phyloP scores from a whole-genome alignment of 257 asterid genomes.

The Penstemon davidsonii region DNA sequence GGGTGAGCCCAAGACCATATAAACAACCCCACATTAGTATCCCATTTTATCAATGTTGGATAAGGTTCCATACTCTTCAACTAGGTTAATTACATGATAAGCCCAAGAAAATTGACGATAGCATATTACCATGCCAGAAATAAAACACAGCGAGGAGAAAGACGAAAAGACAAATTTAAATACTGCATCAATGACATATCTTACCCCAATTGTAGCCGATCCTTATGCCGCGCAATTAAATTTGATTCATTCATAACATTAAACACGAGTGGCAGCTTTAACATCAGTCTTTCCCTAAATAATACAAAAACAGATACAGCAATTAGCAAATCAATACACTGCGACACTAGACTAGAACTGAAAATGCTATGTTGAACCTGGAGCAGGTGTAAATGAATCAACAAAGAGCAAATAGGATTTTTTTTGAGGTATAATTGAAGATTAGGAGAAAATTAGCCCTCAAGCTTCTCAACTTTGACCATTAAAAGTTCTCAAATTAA shows the following conservation, averaged over 20 bases:
- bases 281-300: constrained; percentile 54
- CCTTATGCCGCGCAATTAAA: constrained; percentile 8
- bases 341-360: no score
- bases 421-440: not conserved
- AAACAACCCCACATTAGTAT: not conserved
- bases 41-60: not conserved
- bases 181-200: constrained; percentile 17
- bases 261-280: constrained; percentile 65
- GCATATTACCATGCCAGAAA: not conserved
- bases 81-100: no score
- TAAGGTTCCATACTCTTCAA: no score
- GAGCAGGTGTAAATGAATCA: not conserved
- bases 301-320: not conserved
- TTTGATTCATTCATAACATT: constrained; percentile 27
- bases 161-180: not conserved
- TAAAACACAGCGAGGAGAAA: not conserved
- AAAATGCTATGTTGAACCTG: not conserved
- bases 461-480: not conserved
- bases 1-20: not conserved
- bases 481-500: not conserved
- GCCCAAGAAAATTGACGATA: no score
- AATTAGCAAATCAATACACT: constrained; percentile 1
- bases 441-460: not conserved
- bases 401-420: not conserved
- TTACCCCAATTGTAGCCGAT: constrained; percentile 25